Evolutionary conservation across 257 asterid species (phyloP).

Genomic region (Penstemon newberryi): DNA sequence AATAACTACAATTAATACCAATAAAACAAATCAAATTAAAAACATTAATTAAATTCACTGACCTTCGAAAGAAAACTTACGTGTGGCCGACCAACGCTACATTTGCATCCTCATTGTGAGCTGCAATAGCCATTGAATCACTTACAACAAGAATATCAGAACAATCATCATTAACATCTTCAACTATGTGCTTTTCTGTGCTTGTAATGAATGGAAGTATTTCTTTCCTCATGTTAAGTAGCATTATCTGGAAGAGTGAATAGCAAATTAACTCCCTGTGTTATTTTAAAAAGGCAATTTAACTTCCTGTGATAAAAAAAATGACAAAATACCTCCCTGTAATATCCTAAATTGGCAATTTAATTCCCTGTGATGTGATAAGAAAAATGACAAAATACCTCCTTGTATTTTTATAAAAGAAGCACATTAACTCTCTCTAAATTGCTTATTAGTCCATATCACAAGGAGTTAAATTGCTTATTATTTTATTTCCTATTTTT

Average conservation of each 20-base stretch:
- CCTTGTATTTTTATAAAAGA: too few relatives aligned
- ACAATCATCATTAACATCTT: conserved; percentile 58
- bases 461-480: too few relatives aligned
- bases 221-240: conserved; percentile 84
- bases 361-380: too few relatives aligned
- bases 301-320: too few relatives aligned
- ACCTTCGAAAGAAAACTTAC: conserved; percentile 32
- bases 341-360: too few relatives aligned
- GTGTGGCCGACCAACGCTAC: conserved; percentile 81
- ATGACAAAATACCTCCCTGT: too few relatives aligned
- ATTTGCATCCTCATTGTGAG: conserved; percentile 92
- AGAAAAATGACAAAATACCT: too few relatives aligned
- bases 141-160: conserved; percentile 72
- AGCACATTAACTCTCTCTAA: too few relatives aligned
- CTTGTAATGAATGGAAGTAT: conserved; percentile 63
- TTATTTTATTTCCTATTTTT: too few relatives aligned
- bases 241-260: conserved; percentile 80
- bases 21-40: not conserved
- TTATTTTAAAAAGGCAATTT: too few relatives aligned
- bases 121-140: conserved; percentile 77
- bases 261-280: too few relatives aligned
- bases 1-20: conserved; percentile 43
- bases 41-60: not conserved
- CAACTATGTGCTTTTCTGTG: conserved; percentile 24
- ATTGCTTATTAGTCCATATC: too few relatives aligned